Evolutionary conservation across 2,329 filamentous ascomycete species (phyloP).

Genomic region (Torrubiella hemipterigena): DNA sequence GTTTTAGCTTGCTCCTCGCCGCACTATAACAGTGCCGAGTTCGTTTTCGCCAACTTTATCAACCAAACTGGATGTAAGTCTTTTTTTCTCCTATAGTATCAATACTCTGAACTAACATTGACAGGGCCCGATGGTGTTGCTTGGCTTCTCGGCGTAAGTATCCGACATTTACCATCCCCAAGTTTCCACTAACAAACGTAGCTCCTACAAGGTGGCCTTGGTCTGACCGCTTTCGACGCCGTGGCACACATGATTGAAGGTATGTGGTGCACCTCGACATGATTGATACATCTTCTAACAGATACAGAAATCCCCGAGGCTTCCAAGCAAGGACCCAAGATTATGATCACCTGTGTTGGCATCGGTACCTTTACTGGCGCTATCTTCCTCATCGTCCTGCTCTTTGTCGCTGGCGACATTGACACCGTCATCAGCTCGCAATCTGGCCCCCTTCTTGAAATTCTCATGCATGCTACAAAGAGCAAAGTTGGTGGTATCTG

Average conservation of each 20-base stretch:
- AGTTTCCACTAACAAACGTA: not conserved
- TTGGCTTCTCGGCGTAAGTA: slow-evolving; percentile 17
- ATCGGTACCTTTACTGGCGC: slow-evolving; percentile 53
- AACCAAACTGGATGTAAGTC: slow-evolving; percentile 17
- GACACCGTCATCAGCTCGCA: slow-evolving; percentile 40
- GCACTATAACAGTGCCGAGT: slow-evolving; percentile 31
- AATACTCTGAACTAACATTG: not conserved
- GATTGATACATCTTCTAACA: not conserved
- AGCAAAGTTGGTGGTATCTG: slow-evolving; percentile 51
- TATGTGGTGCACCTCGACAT: not conserved
- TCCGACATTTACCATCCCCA: accelerated
- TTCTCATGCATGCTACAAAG: slow-evolving; percentile 49
- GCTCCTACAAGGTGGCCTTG: slow-evolving; percentile 19
- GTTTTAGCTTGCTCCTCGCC: slow-evolving; percentile 53
- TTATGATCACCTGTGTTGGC: slow-evolving; percentile 41
- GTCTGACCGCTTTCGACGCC: slow-evolving; percentile 20
- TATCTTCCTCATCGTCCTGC: slow-evolving; percentile 48
- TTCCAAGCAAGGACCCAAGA: slow-evolving; percentile 17
- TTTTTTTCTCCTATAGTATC: not conserved
- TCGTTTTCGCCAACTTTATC: slow-evolving; percentile 19
- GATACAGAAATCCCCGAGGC: slow-evolving; percentile 20
- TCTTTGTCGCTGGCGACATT: slow-evolving; percentile 51
- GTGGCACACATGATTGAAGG: slow-evolving; percentile 23
- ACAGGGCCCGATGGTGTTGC: slow-evolving; percentile 19
- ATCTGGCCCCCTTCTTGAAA: slow-evolving; percentile 48